Evolutionary conservation across 2,329 filamentous ascomycete genomes (phyloP), one percentile per base, ranked within the genome.

Genomic region (Claviceps arundinis): DNA sequence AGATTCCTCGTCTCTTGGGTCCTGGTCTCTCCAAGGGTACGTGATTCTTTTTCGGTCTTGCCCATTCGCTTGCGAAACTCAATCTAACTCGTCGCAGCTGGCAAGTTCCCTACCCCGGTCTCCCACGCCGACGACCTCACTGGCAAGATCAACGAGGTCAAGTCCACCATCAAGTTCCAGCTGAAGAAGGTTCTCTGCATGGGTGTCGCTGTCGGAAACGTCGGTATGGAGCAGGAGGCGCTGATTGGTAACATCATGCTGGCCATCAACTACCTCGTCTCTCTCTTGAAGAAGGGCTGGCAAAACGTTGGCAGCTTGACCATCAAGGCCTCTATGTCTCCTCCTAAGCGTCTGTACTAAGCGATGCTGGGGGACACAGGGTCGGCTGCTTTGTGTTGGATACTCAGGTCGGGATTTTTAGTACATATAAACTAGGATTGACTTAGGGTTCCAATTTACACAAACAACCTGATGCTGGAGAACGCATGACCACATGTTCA

Each of bases 121-220:
- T 96, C 90, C 61, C 93, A 98, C 86, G 73, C 80, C 73, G 93
- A 98, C 70, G 91, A 97, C 73, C 84, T 98, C 63, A 80, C 76
- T 72, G 82, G 77, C 81, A 96, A 95, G 85, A 89, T 97, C 81
- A 95, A 80, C 78, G 93, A 98, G 74, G 91, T 98, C 83, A 97
- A 96, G 87, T 95, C 89, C 67, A 98, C 93, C 75, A 97, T 98
- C 86, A 98, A 98, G 86, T 98, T 98, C 87, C 90, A 98, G 84
- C 82, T 98, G 70, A 98, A 98, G 89, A 98, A 98, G 88, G 93
- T 98, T 73, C 83, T 98, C 65, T 98, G 93, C 83, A 90, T 98
- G 84, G 93, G 91, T 86, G 91, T 97, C 72, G 93, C 93, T 65
- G 88, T 98, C 69, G 93, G 93, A 71, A 95, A 98, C 77, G 93